Conservation (phyloP, 1,284 basidiomycete genomes). For the Chalciporus piperatoides region DNA sequence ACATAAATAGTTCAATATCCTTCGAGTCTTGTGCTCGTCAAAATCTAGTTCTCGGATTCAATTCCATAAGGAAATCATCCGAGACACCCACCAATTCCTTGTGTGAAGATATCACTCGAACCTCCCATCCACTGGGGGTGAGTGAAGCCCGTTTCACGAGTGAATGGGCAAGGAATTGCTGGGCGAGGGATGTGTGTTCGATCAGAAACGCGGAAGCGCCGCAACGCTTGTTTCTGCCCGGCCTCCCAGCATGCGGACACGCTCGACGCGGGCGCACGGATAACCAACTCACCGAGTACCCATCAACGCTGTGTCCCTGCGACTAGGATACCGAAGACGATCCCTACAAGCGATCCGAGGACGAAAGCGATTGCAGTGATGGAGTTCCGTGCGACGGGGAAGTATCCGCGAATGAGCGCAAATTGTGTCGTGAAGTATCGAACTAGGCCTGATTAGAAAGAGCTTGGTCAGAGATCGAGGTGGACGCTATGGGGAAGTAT, state of each 20-base stretch:
- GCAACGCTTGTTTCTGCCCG: no score
- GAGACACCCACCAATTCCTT: no score
- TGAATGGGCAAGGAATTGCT: not conserved
- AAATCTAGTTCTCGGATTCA: no score
- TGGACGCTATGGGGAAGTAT: not conserved
- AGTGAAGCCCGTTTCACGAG: not conserved
- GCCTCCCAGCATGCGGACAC: not conserved
- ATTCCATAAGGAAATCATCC: no score
- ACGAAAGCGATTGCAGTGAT: conserved; percentile 20
- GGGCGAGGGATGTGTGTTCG: not conserved
- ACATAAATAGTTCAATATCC: no score
- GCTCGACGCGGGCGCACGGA: not conserved
- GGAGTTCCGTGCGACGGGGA: conserved; percentile 29
- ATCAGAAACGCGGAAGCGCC: not conserved
- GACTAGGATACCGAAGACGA: conserved; percentile 26
- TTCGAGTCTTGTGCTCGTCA: no score
- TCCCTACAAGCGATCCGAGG: conserved; percentile 22
- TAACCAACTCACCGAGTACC: not conserved
- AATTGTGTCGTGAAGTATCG: conserved; percentile 30
- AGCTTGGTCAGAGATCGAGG: not conserved
- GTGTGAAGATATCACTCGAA: no score
- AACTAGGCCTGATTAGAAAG: conserved; percentile 16
- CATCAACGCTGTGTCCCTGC: conserved; percentile 15
- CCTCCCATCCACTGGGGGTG: no score
- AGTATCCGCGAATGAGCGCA: conserved; percentile 29